Percentiles rank a stretch among this genome's conserved stretches.
phyloP scores from a whole-genome alignment of 2,329 filamentous ascomycete species.

The Hypoxylon sp. region DNA sequence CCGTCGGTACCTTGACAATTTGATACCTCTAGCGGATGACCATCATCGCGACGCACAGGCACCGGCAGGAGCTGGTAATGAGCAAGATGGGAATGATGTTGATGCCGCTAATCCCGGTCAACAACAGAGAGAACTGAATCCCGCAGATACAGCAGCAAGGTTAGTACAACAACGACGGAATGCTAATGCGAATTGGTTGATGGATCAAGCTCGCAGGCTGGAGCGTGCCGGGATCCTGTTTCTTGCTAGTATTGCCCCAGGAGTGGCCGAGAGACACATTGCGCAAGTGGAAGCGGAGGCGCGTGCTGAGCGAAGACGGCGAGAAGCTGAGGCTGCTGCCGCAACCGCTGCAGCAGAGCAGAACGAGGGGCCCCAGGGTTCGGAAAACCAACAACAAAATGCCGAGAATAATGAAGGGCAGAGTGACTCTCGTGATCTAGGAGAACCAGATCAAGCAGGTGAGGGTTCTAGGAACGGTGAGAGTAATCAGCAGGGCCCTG shows the following conservation, averaged over 20 bases:
- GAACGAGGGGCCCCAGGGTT: slow-evolving; percentile 21
- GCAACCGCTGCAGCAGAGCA: slow-evolving; percentile 55
- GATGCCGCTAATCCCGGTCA: slow-evolving; percentile 51
- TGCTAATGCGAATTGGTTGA: slow-evolving; percentile 64
- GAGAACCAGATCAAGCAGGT: slow-evolving; percentile 1
- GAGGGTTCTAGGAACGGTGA: slow-evolving; percentile 21
- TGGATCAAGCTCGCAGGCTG: slow-evolving; percentile 66
- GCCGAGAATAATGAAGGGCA: slow-evolving; percentile 12
- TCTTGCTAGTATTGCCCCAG: slow-evolving; percentile 75
- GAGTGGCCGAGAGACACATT: slow-evolving; percentile 76
- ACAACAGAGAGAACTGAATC: slow-evolving; percentile 55
- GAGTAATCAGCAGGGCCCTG: slow-evolving; percentile 22
- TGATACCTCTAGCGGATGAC: slow-evolving; percentile 68
- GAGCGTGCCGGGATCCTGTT: slow-evolving; percentile 75
- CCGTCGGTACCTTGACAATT: slow-evolving; percentile 70
- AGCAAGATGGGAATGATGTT: slow-evolving; percentile 49
- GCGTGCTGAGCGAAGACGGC: slow-evolving; percentile 61
- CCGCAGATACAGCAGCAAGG: slow-evolving; percentile 67
- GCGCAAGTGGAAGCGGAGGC: slow-evolving; percentile 69
- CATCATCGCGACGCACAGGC: slow-evolving; percentile 50
- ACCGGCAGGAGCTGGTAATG: slow-evolving; percentile 49
- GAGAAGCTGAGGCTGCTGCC: slow-evolving; percentile 60
- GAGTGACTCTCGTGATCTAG: slow-evolving; percentile 8
- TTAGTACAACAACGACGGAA: slow-evolving; percentile 64
- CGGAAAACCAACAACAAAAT: slow-evolving; percentile 26